phyloP scores from a whole-genome alignment of 148 eudicot genomes.

The Bassia scoparia region DNA sequence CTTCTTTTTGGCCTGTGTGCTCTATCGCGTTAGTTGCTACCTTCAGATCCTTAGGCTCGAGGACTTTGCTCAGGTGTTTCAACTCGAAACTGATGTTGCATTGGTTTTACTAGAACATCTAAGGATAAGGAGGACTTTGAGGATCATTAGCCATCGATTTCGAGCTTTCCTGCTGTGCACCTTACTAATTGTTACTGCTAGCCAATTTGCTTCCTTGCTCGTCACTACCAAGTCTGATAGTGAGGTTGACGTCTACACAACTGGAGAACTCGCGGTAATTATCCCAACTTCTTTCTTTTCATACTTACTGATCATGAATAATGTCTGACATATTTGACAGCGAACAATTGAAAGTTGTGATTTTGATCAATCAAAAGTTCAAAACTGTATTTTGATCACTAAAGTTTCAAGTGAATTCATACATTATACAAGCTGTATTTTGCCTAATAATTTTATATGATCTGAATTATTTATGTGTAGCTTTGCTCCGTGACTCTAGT shows the following conservation, averaged over 20 bases:
- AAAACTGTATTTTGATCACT: too few species aligned
- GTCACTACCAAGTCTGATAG: conserved; percentile 52
- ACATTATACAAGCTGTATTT: too few species aligned
- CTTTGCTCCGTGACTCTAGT: conserved; percentile 66
- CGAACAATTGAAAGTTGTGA: too few species aligned
- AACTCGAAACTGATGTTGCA: conserved; percentile 62
- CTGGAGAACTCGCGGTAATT: conserved; percentile 80
- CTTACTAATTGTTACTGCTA: conserved; percentile 58
- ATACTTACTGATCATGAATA: neutral
- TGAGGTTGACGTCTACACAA: conserved; percentile 52
- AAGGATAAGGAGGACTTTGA: conserved; percentile 61
- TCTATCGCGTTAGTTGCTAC: conserved; percentile 68
- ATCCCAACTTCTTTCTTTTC: neutral
- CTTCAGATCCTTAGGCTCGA: conserved; percentile 78
- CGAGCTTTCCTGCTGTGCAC: conserved; percentile 58
- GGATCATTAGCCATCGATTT: conserved; percentile 83
- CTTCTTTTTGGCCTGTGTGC: conserved; percentile 69
- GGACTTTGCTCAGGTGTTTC: conserved; percentile 72
- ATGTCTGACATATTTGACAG: too few species aligned
- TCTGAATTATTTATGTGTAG: conserved; percentile 45
- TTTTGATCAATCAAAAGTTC: too few species aligned
- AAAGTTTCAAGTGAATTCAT: too few species aligned
- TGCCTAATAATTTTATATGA: neutral
- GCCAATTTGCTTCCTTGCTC: conserved; percentile 72
- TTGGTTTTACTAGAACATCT: conserved; percentile 63